These are phyloP conservation scores for Neurospora sp. DNA, from an alignment of 495 filamentous ascomycete genomes.

Conservation along the genomic window DNA sequence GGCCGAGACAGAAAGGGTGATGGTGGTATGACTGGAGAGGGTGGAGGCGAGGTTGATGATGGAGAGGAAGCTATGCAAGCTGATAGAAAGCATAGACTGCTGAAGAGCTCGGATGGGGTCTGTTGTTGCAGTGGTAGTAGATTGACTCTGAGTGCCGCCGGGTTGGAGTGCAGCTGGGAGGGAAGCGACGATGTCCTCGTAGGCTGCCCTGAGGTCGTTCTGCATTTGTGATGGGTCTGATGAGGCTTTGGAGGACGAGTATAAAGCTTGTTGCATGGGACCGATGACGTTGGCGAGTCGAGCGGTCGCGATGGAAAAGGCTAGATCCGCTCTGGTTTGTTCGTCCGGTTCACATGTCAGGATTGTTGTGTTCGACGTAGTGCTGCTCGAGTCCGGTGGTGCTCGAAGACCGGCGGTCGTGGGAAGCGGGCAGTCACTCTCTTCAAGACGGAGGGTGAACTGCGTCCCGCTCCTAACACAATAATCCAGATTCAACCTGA, in stretches of 20 bases:
- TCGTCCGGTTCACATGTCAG: not conserved
- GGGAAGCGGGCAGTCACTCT: constrained; percentile 13
- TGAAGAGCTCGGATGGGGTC: constrained; percentile 10
- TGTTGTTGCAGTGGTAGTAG: too few relatives aligned
- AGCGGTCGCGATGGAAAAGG: constrained; percentile 5
- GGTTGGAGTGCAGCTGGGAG: not conserved
- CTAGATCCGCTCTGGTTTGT: not conserved
- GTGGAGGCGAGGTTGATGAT: constrained; percentile 1
- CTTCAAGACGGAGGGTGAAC: constrained; percentile 5
- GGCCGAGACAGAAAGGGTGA: not conserved
- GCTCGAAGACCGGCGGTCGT: not conserved
- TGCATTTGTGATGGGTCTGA: constrained; percentile 2
- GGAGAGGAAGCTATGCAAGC: constrained; percentile 8
- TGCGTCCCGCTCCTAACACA: constrained; percentile 14
- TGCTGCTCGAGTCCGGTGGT: not conserved
- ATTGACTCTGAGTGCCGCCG: not conserved
- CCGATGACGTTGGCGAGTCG: constrained; percentile 8
- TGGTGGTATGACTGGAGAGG: not conserved
- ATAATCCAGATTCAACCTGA: constrained; percentile 12
- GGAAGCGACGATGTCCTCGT: constrained; percentile 2
- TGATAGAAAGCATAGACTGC: constrained; percentile 5
- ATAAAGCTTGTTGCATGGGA: constrained; percentile 6
- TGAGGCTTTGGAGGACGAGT: not conserved
- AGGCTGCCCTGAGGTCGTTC: not conserved
- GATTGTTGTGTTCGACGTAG: not conserved